Base-by-base conservation (phyloP, 2,329 filamentous ascomycete genomes). In the Ceratocystis lukuohia region DNA sequence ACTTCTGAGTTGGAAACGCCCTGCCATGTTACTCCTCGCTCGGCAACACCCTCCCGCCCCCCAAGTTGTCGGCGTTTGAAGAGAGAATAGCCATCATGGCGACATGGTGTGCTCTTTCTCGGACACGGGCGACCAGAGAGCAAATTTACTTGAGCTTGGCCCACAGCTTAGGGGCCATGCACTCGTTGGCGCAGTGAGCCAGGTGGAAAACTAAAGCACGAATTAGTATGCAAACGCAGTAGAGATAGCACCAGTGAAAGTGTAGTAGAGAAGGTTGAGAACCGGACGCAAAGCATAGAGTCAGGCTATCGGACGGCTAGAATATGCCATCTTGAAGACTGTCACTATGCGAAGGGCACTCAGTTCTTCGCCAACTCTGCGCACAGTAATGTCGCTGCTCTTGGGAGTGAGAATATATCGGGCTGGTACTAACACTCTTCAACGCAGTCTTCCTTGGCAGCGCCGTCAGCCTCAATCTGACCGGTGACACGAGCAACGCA, bases 151-250 rank as follows among this genome's bases (percentile, higher is more conserved):
- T 95, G 77, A 97, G 88, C 78, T 86, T 81, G 71, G 87, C 84
- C 85, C 91, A 99, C 74, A 99, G 88, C 87, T 96, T 96, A 74
- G 93, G 92, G 66, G 94, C 94, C 70, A 94, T 93, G 77, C 94
- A 99, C 76, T 88, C 81, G 74, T 85, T 89, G 70, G 93, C 91
- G 82, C 94, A 99, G 84, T 97, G 94, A 73, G 89, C 87, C 73
- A 99, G 89, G 80, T 99, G 93, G 88, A 99, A 99, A 83, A 96
- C 93, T 96, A 72, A 33, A 22, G 12, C 10, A 61, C 20, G 10
- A 17, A 66, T 69, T 33, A 69, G 65, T 53, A 57, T 46, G n/a
- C 65, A 25, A n/a, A 33, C 17, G 28, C 53, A 65, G 17, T 44
- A 72, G 61, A 45, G 17, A 15, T 12, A 7, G 50, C 10, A 6